Base-by-base conservation (phyloP, 352 stramenopile species). In the Elongisporangium prolatum region DNA sequence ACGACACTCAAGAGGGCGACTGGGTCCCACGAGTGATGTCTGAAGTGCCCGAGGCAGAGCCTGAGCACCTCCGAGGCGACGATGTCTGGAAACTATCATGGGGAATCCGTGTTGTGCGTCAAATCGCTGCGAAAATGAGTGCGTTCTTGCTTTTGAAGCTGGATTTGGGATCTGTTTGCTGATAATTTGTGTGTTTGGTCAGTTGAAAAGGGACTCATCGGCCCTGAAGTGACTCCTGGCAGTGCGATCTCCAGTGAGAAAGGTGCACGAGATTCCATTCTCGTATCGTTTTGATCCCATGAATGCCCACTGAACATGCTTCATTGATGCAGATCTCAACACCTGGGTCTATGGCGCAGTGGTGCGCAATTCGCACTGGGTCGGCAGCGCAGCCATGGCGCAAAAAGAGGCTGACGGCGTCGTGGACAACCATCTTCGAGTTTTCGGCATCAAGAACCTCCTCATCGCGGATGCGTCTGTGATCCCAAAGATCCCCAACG, bases 291-390 rank as follows among this genome's bases (percentile, higher is more conserved):
- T 24, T 18, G 10, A 11, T 11, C 4, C 34, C 14, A 16, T 1
- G 2, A 17, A 44, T 17, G 34, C 11, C 7, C 34, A 44, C 34
- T 44, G 34, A 44, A 7, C 11, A 44, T 17, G 10, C 34, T 44
- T 16, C 10, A 3, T 17, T 44, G 34, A 16, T 20, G 10, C 54
- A 80, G 77, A 74, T 18, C 63, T 96, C 58, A 59, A 86, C 17
- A 53, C 64, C 8, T 95, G 87, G 80, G 76, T 97, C 7, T 59
- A 71, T 18, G 50, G 71, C 34, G 71, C 84, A 50, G 68, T 88
- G 2, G 89, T 95, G 44, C 74, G 75, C 22, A 97, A 97, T 59
- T 87, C 77, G 13, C 88, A 96, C 53, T 96, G 88, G 88, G 81
- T 90, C 22, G 82, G 89, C 25, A 91, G 77, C 61, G 83, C 83